A percentile compares a stretch with the other conserved stretches of the same genome.
phyloP scores from a whole-genome alignment of 2,329 filamentous ascomycete species.

The Neofusicoccum umdonicola region DNA sequence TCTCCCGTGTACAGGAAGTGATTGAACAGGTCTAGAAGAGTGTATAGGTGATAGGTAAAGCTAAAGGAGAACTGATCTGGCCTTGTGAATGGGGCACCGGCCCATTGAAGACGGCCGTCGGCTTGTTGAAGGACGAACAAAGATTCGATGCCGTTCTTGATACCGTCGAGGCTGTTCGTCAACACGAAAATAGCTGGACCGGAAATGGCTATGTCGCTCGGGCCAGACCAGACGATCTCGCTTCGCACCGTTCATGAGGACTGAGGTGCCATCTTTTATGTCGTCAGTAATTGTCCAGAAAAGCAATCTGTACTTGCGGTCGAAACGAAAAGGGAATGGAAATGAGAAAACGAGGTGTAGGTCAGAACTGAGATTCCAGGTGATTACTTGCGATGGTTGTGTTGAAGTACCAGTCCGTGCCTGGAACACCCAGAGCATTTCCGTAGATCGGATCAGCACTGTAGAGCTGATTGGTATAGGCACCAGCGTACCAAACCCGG shows the following conservation, averaged over 20 bases:
- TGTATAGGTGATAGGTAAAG: constrained; percentile 53
- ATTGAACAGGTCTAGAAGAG: constrained; percentile 45
- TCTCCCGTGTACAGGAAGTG: constrained; percentile 42
- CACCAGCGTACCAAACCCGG: constrained; percentile 51
- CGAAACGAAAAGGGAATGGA: neutral
- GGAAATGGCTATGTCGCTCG: constrained; percentile 52
- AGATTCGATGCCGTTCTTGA: constrained; percentile 40
- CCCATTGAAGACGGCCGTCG: constrained; percentile 42
- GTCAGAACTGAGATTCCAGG: neutral
- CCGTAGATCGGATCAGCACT: neutral
- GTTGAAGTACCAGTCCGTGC: neutral
- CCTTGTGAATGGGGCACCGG: constrained; percentile 40
- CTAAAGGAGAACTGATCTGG: neutral
- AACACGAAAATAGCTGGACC: constrained; percentile 36
- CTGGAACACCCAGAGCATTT: neutral
- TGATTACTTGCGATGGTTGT: neutral
- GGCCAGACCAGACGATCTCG: constrained; percentile 45
- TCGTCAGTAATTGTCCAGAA: constrained; percentile 39
- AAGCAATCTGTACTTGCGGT: neutral
- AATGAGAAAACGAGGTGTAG: neutral
- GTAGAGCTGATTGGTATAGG: constrained; percentile 53
- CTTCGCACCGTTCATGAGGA: constrained; percentile 41
- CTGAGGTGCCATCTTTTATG: constrained; percentile 34
- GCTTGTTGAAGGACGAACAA: neutral
- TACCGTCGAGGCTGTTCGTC: constrained; percentile 46